These are phyloP conservation scores for Rhizophora mangle DNA, from an alignment of 345 rosid genomes.

Conservation along the genomic window DNA sequence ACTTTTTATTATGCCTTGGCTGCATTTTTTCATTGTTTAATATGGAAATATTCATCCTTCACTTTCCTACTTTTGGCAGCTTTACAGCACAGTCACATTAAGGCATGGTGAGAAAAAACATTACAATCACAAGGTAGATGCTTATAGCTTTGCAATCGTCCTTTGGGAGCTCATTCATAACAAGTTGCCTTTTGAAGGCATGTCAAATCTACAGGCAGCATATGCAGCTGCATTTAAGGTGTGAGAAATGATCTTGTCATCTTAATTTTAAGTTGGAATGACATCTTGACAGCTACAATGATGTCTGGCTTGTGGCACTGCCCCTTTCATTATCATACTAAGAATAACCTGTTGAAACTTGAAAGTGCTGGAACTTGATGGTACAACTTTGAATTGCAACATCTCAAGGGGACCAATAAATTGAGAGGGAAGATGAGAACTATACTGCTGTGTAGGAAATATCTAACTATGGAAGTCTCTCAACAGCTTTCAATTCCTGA, in stretches of 20 bases:
- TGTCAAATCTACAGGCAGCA: constrained; percentile 99
- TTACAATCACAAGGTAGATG: constrained; percentile 92
- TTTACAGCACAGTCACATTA: constrained; percentile 91
- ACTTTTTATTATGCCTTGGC: background rate
- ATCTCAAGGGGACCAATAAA: too few relatives aligned
- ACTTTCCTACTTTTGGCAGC: constrained; percentile 41
- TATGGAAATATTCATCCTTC: constrained; percentile 8
- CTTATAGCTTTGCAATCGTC: constrained; percentile 95
- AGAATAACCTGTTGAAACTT: background rate
- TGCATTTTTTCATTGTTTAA: background rate
- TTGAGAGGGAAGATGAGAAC: too few relatives aligned
- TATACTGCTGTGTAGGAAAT: too few relatives aligned
- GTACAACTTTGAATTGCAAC: background rate
- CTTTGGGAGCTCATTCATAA: constrained; percentile 96
- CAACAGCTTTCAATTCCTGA: too few relatives aligned
- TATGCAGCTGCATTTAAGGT: constrained; percentile 99
- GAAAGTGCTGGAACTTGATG: background rate
- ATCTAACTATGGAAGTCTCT: too few relatives aligned
- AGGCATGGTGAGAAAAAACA: constrained; percentile 98
- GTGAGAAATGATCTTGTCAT: constrained; percentile 2
- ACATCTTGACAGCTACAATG: background rate
- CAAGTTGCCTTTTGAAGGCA: constrained; percentile 98
- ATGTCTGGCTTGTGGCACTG: background rate
- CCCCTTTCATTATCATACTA: background rate
- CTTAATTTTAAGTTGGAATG: background rate